phyloP scores from a whole-genome alignment of 2,329 filamentous ascomycete genomes.

The Coniochaeta sp. region DNA sequence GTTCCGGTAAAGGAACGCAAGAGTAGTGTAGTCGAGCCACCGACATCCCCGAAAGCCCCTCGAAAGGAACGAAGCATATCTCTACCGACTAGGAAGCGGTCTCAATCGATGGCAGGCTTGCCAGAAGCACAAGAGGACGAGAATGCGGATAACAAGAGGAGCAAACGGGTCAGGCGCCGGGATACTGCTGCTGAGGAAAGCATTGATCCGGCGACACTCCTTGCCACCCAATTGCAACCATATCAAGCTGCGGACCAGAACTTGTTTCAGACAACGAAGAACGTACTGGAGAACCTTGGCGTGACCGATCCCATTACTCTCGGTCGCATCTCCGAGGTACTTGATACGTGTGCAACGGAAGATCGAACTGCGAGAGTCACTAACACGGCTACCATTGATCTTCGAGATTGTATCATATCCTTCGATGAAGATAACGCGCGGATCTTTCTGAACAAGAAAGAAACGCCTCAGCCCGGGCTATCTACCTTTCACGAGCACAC shows the following conservation, averaged over 20 bases:
- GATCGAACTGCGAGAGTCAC: conserved; percentile 42
- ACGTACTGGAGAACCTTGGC: conserved; percentile 47
- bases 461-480: conserved; percentile 43
- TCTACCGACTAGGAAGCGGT: conserved; percentile 47
- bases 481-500: conserved; percentile 59
- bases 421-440: conserved; percentile 48
- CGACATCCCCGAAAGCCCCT: neutral
- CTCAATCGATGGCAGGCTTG: conserved; percentile 54
- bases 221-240: conserved; percentile 48
- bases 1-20: neutral
- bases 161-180: conserved; percentile 57
- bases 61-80: conserved; percentile 27
- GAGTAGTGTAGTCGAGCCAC: neutral
- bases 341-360: conserved; percentile 45
- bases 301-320: conserved; percentile 42
- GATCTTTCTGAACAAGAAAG: conserved; percentile 45
- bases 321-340: conserved; percentile 37
- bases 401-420: conserved; percentile 38
- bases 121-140: conserved; percentile 51
- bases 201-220: conserved; percentile 42
- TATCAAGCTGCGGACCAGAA: conserved; percentile 50
- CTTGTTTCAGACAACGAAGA: conserved; percentile 47
- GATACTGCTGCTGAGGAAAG: conserved; percentile 49
- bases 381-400: conserved; percentile 38
- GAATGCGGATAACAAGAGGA: conserved; percentile 50